Evolutionary conservation across 73 alveolate species (phyloP), one percentile per base, ranked within the genome.

Genomic region (Stentor roeselii): DNA sequence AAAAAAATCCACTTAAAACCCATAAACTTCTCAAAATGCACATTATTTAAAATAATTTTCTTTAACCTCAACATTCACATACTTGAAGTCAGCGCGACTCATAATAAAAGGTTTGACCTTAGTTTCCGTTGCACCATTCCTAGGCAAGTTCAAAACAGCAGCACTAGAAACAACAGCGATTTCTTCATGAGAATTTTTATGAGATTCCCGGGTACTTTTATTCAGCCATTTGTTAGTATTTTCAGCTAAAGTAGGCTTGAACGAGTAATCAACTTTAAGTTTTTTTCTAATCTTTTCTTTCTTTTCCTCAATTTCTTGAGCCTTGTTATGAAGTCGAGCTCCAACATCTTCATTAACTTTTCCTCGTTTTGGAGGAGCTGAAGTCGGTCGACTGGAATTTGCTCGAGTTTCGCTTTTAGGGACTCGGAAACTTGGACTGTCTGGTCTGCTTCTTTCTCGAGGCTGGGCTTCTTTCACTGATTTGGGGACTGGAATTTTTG

Each of bases 141-240:
- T 50, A 11, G 67, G 6, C 6, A 50, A 50, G 21, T 50, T 50
- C 67, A 50, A 50, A 11, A 50, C 21, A 50, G 67, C 6, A 50
- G 67, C 67, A 50, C 67, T 50, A 50, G 80, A 67, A 21, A 67
- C 80, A 67, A 67, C 37, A 0, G 80, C 80, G 34, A 67, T 32
- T 67, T 67, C 41, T 32, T 67, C 80, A 1, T 67, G 1, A 21
- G n/a, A 21, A 21, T 21, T 32, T 2, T 67, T 0, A 34, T 67
- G 41, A 1, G 37, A 1, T 67, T 67, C 37, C 1, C 42, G 0
- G 34, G 21, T 32, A 67, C 80, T 21, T 30, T 2, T n/a, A 34
- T 67, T 67, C 42, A 67, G 42, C 80, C 80, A 67, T 67, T 34
- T 67, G 34, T 67, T 0, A 27, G 80, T 67, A 2, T 32, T 67